A percentile compares a stretch with the other conserved stretches of the same genome.
Evolutionary conservation across 2,329 filamentous ascomycete species (phyloP).

Genomic region (Proliferodiscus dingleyae): DNA sequence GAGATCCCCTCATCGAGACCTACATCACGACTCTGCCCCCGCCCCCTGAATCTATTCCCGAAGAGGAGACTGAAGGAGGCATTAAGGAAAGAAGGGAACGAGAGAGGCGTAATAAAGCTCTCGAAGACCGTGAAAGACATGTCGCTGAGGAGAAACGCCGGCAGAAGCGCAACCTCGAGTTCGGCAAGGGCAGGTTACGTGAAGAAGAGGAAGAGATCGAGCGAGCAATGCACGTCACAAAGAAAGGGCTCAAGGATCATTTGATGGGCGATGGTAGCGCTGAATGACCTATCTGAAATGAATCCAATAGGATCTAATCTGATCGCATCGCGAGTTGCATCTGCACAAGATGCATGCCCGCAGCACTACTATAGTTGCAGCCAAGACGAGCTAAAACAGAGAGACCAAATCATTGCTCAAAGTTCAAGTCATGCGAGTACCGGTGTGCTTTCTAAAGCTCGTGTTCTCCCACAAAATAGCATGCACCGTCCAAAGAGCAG

Average conservation of each 20-base stretch:
- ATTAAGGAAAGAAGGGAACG: conserved; percentile 46
- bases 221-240: conserved; percentile 63
- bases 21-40: conserved; percentile 61
- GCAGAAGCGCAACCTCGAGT: conserved; percentile 54
- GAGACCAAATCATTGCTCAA: too few relatives aligned
- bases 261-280: conserved; percentile 33
- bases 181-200: conserved; percentile 55
- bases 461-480: not conserved
- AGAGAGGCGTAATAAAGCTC: conserved; percentile 59
- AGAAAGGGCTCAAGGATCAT: conserved; percentile 60
- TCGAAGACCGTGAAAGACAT: conserved; percentile 57
- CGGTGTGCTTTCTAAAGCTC: not conserved
- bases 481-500: not conserved
- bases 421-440: too few relatives aligned
- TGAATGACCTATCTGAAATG: conserved; percentile 5
- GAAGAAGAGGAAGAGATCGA: conserved; percentile 66
- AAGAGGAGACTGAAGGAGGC: conserved; percentile 48
- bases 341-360: too few relatives aligned
- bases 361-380: too few relatives aligned
- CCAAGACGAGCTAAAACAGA: too few relatives aligned
- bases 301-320: not conserved
- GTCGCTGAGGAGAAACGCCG: conserved; percentile 60
- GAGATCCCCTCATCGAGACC: conserved; percentile 61
- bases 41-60: conserved; percentile 45
- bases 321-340: not conserved